These are phyloP conservation scores for Rhodofomes roseus DNA, from an alignment of 1,284 basidiomycete species.

Conservation along the genomic window DNA sequence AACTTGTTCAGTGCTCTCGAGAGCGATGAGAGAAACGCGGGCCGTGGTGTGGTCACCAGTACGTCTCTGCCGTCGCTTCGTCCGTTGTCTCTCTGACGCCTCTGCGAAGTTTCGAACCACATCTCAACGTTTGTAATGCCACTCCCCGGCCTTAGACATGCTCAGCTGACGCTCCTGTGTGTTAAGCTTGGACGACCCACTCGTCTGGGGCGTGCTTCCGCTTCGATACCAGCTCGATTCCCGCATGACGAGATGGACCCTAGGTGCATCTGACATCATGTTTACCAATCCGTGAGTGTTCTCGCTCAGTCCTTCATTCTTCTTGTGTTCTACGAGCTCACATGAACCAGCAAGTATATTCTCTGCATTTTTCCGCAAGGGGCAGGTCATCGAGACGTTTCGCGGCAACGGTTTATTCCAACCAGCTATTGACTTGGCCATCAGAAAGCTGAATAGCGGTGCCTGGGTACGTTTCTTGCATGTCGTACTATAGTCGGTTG, in stretches of 20 bases:
- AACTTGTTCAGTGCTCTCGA: constrained; percentile 62
- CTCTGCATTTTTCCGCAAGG: constrained; percentile 82
- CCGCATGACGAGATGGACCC: constrained; percentile 74
- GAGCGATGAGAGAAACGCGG: constrained; percentile 39
- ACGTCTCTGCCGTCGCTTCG: constrained; percentile 17
- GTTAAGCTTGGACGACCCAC: constrained; percentile 67
- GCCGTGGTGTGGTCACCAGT: constrained; percentile 81
- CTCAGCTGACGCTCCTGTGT: neutral
- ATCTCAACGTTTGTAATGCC: constrained; percentile 71
- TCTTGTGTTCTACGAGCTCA: neutral
- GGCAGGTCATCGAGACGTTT: constrained; percentile 93
- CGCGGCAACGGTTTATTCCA: constrained; percentile 91
- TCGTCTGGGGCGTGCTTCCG: constrained; percentile 84
- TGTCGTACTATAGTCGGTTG: neutral
- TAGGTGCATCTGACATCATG: constrained; percentile 92
- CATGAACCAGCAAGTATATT: constrained; percentile 53
- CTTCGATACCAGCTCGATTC: constrained; percentile 54
- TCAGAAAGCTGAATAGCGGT: constrained; percentile 75
- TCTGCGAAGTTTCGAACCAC: constrained; percentile 78
- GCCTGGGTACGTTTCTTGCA: constrained; percentile 67
- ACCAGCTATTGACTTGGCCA: constrained; percentile 79
- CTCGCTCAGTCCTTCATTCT: constrained; percentile 5
- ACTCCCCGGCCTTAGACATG: neutral
- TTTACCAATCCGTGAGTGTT: constrained; percentile 83
- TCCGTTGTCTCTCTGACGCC: neutral